Conservation (phyloP, 352 stramenopile genomes). For the Phytophthora pisi region DNA sequence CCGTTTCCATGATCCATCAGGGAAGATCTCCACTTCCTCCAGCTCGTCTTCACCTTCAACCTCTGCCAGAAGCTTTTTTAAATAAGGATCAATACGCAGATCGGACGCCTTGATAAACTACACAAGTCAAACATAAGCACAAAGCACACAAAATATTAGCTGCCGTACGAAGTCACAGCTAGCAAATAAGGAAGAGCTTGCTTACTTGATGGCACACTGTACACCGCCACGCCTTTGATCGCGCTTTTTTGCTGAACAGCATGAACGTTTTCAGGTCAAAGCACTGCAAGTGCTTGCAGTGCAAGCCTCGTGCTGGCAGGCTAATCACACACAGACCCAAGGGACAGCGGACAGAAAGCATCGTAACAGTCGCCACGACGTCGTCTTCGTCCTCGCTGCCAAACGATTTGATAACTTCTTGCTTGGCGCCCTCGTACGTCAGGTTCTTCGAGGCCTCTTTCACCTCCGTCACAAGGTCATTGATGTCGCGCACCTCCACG, state of each 20-base stretch:
- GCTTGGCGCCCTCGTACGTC: conserved; percentile 75
- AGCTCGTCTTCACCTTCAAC: conserved; percentile 82
- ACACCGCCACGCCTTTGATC: conserved; percentile 91
- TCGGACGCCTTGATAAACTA: conserved; percentile 91
- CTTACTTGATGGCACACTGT: conserved; percentile 89
- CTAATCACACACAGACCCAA: conserved; percentile 89
- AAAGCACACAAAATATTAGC: conserved; percentile 14
- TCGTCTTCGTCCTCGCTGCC: conserved; percentile 82
- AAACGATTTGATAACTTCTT: conserved; percentile 84
- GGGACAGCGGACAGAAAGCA: conserved; percentile 90
- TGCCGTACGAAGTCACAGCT: neutral
- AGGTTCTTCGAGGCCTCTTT: conserved; percentile 62
- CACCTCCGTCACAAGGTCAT: conserved; percentile 68
- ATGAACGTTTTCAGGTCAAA: conserved; percentile 96
- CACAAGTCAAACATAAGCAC: conserved; percentile 3
- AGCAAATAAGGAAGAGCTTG: conserved; percentile 4
- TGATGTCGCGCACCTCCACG: conserved; percentile 68
- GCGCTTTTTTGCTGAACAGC: conserved; percentile 88
- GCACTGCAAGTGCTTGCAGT: conserved; percentile 96
- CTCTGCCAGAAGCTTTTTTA: conserved; percentile 88
- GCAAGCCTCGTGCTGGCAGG: conserved; percentile 84
- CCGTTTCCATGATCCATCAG: conserved; percentile 83
- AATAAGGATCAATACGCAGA: conserved; percentile 89
- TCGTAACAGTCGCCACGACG: conserved; percentile 84
- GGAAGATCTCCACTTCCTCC: conserved; percentile 92